Base-by-base conservation (phyloP, 768 basidiomycete species). In the Nevesoporus exiguus region DNA sequence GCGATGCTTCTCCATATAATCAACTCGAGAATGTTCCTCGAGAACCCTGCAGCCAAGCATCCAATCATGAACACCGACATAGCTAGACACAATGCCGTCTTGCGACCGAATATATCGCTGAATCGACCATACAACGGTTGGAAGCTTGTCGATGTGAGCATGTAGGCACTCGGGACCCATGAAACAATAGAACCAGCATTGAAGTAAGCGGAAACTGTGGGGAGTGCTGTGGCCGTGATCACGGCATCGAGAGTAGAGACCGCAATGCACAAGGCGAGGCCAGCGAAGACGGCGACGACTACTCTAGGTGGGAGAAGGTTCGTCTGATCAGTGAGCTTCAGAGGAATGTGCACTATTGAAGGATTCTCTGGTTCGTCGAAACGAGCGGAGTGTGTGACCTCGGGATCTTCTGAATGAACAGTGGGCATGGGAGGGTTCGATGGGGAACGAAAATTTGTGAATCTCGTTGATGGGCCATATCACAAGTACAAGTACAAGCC, bases 91-190 rank as follows among this genome's bases (percentile, higher is more conserved):
- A 47, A 1, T 22, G 34, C 34, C 27, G 34, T 15, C 47, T 47
- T 47, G 33, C 47, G 47, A 47, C 47, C 47, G 9, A 47, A 47
- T 5, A 47, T 47, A 14, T 47, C 47, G n/a, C 47, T 47, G 24
- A 47, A 47, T 15, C 47, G 47, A 7, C 47, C 47, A n/a, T 47
- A 37, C 24, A 47, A 25, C 6, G 47, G 33, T 7, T 47, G 47
- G 24, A 47, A 47, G 11, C 34, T 47, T 9, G 47, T 47, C 24
- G 47, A 47, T 24, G 47, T 47, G 47, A 49, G 48, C 37, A 49
- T 29, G 27, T 49, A 49, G 17, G 48, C 37, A 13, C 36, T 39
- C 19, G 37, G 48, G 0, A 49, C 25, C 48, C 48, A 49, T 19
- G 48, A 49, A 39, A 19, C 27, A 17, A 49, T 13, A 2, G 48